A percentile compares a stretch with the other conserved stretches of the same genome.
phyloP scores from a whole-genome alignment of 805 yeast genomes.

The Kazachstania viticola region DNA sequence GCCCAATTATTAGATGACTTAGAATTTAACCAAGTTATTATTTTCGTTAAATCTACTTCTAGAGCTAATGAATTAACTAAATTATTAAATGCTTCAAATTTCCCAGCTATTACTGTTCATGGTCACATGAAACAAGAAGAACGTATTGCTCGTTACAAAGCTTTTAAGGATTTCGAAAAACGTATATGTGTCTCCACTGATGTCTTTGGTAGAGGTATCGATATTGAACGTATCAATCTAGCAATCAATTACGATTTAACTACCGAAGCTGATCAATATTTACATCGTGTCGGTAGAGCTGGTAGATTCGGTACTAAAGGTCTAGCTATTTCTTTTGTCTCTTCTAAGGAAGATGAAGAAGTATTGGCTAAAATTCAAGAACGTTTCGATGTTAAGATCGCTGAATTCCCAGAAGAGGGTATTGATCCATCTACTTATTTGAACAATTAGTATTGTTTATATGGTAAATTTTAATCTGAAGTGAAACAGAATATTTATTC shows the following conservation, averaged over 20 bases:
- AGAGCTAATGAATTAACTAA: constrained; percentile 90
- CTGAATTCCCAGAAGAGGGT: constrained; percentile 95
- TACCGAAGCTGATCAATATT: constrained; percentile 90
- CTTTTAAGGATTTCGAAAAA: constrained; percentile 95
- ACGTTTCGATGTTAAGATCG: constrained; percentile 90
- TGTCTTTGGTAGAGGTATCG: constrained; percentile 98
- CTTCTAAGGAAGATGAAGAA: constrained; percentile 78
- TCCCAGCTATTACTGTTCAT: constrained; percentile 96
- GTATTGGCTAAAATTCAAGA: constrained; percentile 88
- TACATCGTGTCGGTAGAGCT: constrained; percentile 99
- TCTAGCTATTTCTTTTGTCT: constrained; percentile 83
- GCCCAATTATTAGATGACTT: constrained; percentile 86
- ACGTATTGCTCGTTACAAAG: constrained; percentile 92
- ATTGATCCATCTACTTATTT: constrained; percentile 95
- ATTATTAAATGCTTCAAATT: constrained; percentile 79
- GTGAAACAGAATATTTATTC: too few species aligned
- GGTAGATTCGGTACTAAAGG: constrained; percentile 99
- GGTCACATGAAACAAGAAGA: constrained; percentile 94
- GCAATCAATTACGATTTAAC: constrained; percentile 98
- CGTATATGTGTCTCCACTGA: constrained; percentile 98
- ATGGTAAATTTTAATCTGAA: too few species aligned
- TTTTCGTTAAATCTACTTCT: constrained; percentile 81
- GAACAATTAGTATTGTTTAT: constrained; percentile 89
- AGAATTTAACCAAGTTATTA: constrained; percentile 96
- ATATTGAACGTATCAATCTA: constrained; percentile 94